Evolutionary conservation across 1,284 basidiomycete genomes (phyloP), one percentile per base, ranked within the genome.

Genomic region (Ustilago cynodontis): DNA sequence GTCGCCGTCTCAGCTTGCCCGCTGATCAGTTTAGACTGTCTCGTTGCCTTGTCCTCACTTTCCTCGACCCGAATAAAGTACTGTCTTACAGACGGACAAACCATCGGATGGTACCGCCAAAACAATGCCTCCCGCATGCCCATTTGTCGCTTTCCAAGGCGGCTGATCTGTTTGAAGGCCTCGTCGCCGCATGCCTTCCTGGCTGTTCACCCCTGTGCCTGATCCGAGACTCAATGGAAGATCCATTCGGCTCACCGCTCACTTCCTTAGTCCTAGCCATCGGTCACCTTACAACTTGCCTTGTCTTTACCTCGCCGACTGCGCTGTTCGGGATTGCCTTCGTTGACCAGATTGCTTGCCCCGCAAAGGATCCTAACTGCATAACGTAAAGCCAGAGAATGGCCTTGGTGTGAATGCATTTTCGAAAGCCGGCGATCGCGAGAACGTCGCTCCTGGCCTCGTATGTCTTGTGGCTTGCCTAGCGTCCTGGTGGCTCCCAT

Each of bases 371-470:
- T 16, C 37, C 18, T 41, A n/a, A n/a, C n/a, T n/a, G n/a, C n/a
- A n/a, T n/a, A n/a, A n/a, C n/a, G n/a, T n/a, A n/a, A 39, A 39
- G 14, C 14, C 37, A 43, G n/a, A 43, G 3, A 22, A n/a, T 43
- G 6, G 9, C 7, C n/a, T 16, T 43, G 20, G 8, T 43, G n/a
- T n/a, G 9, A 20, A 20, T 11, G 22, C 47, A 1, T 4, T 59
- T 51, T 59, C 24, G 58, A 59, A 39, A 39, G 49, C 49, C 49
- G 58, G 58, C n/a, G 58, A 59, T 59, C 58, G 49, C 58, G 58
- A 59, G 49, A 11, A 37, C 33, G 47, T 26, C 2, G 24, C 47
- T 49, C 47, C 14, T 54, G 11, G 20, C 52, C 35, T 26, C 35
- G 22, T 26, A n/a, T 54, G 35, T 16, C 11, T 26, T 29, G 22